Base-by-base conservation (phyloP, 495 filamentous ascomycete genomes). In the Hypoxylon fuscum region DNA sequence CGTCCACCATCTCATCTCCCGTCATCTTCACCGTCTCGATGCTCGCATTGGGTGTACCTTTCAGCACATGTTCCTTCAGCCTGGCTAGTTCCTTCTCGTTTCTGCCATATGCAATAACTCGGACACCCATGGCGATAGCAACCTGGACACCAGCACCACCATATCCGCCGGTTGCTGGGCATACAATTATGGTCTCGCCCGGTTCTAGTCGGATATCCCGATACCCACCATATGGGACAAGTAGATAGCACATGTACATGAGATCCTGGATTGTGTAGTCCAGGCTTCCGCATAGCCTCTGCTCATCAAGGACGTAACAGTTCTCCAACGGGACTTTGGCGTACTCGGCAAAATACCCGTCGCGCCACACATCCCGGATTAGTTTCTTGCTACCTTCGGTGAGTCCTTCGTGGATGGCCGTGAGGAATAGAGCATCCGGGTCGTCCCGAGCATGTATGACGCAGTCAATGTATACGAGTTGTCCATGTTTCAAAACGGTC, bases 181-280 rank as follows among this genome's bases (percentile, higher is more conserved):
- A 72, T 5, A 86, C 64, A 48, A 87, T 72, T 11, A 87, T 66
- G 0, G 74, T 76, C 59, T 87, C 80, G 8, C 83, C 84, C 0
- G 83, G 70, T 62, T 78, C 69, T 0, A 88, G 55, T 8, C 74
- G 63, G n/a, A 84, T 78, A 18, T 76, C 77, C 1, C 71, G 61
- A 2, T 88, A 62, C 1, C 84, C 83, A 7, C 80, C 84, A 59
- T 72, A 83, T 0, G 77, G 70, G 2, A 85, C 77, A 3, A 83
- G 62, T 17, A 68, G 6, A 27, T 61, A 31, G 37, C 49, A 40
- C 1, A 64, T 44, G 18, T 61, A 65, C 44, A 55, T 14, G 9
- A 72, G 45, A 49, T 82, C 70, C 15, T 60, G 60, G 22, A 80
- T 43, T 1, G 27, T 52, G 44, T 77, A 76, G 9, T 73, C 77